Base-by-base conservation (phyloP, 176 grass and related monocot genomes). In the Oryza glaberrima region DNA sequence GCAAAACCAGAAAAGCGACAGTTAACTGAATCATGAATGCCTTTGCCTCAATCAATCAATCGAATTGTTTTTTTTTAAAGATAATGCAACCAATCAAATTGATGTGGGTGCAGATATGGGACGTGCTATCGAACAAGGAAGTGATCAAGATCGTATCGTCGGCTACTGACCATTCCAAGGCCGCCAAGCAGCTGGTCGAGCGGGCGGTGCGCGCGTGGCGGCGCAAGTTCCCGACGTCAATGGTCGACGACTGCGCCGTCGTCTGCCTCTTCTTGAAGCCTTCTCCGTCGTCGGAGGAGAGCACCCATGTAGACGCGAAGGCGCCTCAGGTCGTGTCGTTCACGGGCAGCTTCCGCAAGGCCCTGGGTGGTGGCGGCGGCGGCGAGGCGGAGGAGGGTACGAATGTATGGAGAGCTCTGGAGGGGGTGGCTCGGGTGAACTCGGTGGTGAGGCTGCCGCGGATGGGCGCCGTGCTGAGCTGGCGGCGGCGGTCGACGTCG, bases 121-220 rank as follows among this genome's bases (percentile, higher is more conserved):
- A 97, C 86, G 92, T 92, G 11, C 87, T 97, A 67, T 91, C 95
- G 4, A 97, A 97, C 79, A 83, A 93, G 80, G 86, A 97, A 70
- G 88, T 93, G 14, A 32, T 90, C 43, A 93, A 90, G 81, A 88
- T 93, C 6, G 88, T 94, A 7, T 94, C 88, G 1, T 97, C 95
- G 0, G 80, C 17, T 0, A 38, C 11, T 32, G 90, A 89, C 23
- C 90, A 72, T 30, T 93, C 90, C 5, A 91, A 91, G 48, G 92
- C 88, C 0, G 88, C 92, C 0, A 93, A 79, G 78, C 87, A 75
- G 28, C 66, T 97, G 14, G 87, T 97, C 7, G 75, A 91, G 5
- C 78, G 81, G 6, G 95, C 95, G 0, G 90, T 94, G 26, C 81
- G 81, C 16, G 86, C 78, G 14, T 97, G 95, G 95, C 83, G 93